Evolutionary conservation across 2,329 filamentous ascomycete genomes (phyloP), one percentile per base, ranked within the genome.

Genomic region (Alternaria triticimaculans): DNA sequence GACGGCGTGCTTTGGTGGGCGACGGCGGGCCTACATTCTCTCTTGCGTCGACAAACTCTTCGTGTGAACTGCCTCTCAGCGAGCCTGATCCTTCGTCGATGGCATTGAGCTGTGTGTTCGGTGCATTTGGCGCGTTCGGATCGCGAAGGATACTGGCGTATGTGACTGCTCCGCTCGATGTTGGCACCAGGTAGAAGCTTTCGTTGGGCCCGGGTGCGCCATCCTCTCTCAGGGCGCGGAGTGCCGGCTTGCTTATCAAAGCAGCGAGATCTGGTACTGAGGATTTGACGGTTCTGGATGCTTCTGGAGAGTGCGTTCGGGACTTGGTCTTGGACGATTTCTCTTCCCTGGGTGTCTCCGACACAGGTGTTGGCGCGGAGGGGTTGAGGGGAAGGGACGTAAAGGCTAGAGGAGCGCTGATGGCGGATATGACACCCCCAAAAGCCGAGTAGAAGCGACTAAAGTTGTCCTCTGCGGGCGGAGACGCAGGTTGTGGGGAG

Each of bases 381-480:
- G 76, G 75, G 44, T 72, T 80, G 4, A 99, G 85, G 0, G 96
- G 96, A 9, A 99, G 87, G 1, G 95, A 95, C 5, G 96, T 93
- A 82, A 97, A 99, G 4, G 94, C 95, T 28, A 99, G 84, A 2
- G 94, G 94, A 0, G 94, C 94, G 0, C 95, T 96, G 12, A 98
- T 88, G 71, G 90, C 92, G 65, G 93, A 96, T 75, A 98, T 92
- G 51, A 97, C 87, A 58, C 88, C 93, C 59, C 94, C 94, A 74
- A 97, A 97, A 1, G 93, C 94, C 62, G 87, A 94, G 81, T 98
- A 99, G 81, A 98, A 99, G 58, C 90, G 89, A 7, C 92, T 88
- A 76, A 97, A 99, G 6, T 92, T 90, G 60, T 95, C 94, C 30
- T 97, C 93, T 2, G 81, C 68, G 0, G 74, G 72, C 0, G 76